Base-by-base conservation (phyloP, 192 early-diverging fungal genomes). In the Coemansia sp. region DNA sequence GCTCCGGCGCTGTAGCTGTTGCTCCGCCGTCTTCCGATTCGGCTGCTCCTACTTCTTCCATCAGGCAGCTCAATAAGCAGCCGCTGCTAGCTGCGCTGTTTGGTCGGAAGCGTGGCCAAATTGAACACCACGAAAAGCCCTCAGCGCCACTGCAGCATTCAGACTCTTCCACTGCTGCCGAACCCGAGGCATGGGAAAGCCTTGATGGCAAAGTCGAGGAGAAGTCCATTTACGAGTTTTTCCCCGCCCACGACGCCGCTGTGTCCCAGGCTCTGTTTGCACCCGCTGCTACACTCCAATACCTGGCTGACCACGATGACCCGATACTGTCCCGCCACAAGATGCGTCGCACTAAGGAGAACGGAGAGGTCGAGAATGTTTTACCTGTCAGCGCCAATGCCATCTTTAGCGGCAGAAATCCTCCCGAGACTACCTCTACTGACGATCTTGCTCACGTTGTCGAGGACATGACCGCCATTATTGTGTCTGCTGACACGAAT, bases 181-280 rank as follows among this genome's bases (percentile, higher is more conserved):
- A 79, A 10, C 68, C 68, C 31, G 72, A 58, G 21, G 76, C 65
- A 51, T 82, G 80, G 80, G 80, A 82, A 63, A 82, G 80, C 68
- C 68, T 82, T 58, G 80, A 81, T 24, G 78, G 78, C 59, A 73
- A 63, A 51, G 75, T 77, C 10, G 78, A 72, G 61, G 75, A 80
- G 61, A 84, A 75, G 67, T 80, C 71, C 42, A 80, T 77, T 56
- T 84, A 74, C 66, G 78, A 84, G 67, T 84, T 74, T 60, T 87
- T 86, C n/a, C 59, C 78, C 25, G 89, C 87, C 0, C 84, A 88
- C 64, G 72, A 81, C 50, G 66, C 73, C 19, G 76, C 84, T 3
- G 85, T 89, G 9, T 89, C 88, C 0, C 72, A 75, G 29, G 84
- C 89, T 1, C 71, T 89, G 19, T 90, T 91, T 82, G 89, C 83